Conservation (phyloP, 1,284 basidiomycete genomes). For the Filobasidium uniguttulatum region DNA sequence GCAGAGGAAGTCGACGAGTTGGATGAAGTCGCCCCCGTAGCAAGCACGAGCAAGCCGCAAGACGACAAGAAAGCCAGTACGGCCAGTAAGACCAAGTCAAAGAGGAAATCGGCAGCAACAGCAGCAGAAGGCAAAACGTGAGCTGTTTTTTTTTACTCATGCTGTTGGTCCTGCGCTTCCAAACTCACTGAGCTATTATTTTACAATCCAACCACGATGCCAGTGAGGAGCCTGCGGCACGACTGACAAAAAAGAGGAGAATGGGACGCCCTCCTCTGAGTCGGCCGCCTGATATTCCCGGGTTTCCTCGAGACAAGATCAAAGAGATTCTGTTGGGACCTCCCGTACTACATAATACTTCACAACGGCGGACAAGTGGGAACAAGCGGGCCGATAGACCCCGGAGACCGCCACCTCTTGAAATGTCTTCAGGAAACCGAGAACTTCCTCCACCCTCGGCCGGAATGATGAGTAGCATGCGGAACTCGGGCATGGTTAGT, state of each 20-base stretch:
- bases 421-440: constrained; percentile 3
- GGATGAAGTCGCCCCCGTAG: background rate
- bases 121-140: background rate
- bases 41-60: background rate
- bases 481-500: constrained; percentile 11
- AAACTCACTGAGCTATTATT: too few relatives aligned
- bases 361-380: background rate
- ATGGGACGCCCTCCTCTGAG: background rate
- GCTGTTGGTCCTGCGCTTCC: too few relatives aligned
- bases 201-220: too few relatives aligned
- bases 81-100: background rate
- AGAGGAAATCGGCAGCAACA: too few relatives aligned
- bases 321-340: too few relatives aligned
- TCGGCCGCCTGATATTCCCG: too few relatives aligned
- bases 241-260: too few relatives aligned
- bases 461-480: background rate
- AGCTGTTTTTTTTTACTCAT: background rate
- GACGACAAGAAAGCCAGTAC: background rate
- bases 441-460: background rate
- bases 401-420: background rate
- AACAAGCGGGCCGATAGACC: background rate
- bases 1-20: background rate
- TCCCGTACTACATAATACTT: too few relatives aligned
- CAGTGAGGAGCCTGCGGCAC: too few relatives aligned
- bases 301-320: too few relatives aligned